Conservation (phyloP, 441 rosid genomes). For the Gossypium schwendimanii region DNA sequence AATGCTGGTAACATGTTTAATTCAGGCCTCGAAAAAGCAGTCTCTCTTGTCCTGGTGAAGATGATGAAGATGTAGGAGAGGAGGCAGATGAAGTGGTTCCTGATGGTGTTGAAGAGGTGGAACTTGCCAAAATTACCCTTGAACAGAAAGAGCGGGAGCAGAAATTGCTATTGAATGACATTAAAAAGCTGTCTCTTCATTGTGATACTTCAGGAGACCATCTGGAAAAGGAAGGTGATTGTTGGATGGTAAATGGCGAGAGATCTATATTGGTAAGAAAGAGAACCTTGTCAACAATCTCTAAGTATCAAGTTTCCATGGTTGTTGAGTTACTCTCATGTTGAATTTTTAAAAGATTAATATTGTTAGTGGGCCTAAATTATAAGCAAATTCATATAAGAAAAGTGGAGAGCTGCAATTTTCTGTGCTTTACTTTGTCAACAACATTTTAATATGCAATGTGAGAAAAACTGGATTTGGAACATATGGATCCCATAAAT, state of each 20-base stretch:
- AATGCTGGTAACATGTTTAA: constrained; percentile 9
- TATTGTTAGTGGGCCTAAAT: not conserved
- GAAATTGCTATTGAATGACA: constrained; percentile 76
- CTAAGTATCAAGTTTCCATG: not conserved
- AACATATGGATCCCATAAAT: not conserved
- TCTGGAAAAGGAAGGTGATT: constrained; percentile 39
- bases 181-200: constrained; percentile 60
- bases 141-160: constrained; percentile 72
- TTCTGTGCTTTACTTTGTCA: not conserved
- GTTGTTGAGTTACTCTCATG: not conserved
- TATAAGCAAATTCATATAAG: not conserved
- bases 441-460: not conserved
- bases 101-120: constrained; percentile 97
- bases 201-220: constrained; percentile 50
- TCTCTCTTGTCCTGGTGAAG: constrained; percentile 84
- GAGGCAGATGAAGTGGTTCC: constrained; percentile 99
- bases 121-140: constrained; percentile 81
- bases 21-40: constrained; percentile 92
- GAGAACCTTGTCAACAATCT: constrained; percentile 1
- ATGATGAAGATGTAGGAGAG: constrained; percentile 94
- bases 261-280: constrained; percentile 65
- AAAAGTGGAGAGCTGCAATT: constrained; percentile 1
- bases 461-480: constrained; percentile 1
- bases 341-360: not conserved
- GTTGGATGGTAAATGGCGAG: constrained; percentile 82